Evolutionary conservation across 2,329 filamentous ascomycete species (phyloP), one percentile per base, ranked within the genome.

Genomic region (Coniochaeta pulveracea): DNA sequence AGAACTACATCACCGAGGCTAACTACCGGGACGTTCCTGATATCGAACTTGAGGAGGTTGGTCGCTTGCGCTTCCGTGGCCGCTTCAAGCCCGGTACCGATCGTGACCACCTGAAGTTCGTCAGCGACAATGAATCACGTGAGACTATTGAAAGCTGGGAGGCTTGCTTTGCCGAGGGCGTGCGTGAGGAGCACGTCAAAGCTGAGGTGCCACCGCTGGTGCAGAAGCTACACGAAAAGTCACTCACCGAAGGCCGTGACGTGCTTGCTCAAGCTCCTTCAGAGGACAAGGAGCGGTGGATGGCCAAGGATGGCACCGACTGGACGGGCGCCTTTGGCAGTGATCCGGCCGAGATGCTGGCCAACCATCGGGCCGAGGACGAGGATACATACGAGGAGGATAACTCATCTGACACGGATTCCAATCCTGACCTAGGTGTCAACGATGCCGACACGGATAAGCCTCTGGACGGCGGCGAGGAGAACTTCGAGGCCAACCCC

Each of bases 81-180:
- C 71, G 77, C 10, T 96, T 96, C 64, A 93, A 91, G 42, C 78
- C 88, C 1, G 89, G 89, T 10, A 93, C 85, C 31, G 88, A 95
- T 51, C 76, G 84, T 34, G 81, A 85, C 12, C 91, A 96, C 51
- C 71, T 84, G 43, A 68, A 66, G 2, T 95, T 94, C 45, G 78
- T 94, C 15, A 72, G 76, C 30, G 84, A 93, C 54, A 94, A 93
- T 47, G 78, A 93, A 51, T 80, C 81, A 2, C 79, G 89, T 19
- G 91, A 96, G 62, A 95, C 88, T 0, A 93, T 85, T 42, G 89
- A 96, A 59, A 83, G 81, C 0, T 96, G 88, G 85, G 86, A 95
- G 55, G 84, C 86, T 1, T 95, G 89, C 52, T 74, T 81, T 25
- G 76, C 85, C 0, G 88, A 96, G 54, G 89, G 89, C 10, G 84